A percentile compares a stretch with the other conserved stretches of the same genome.
phyloP scores from a whole-genome alignment of 768 basidiomycete species.

The Podaxis pistillaris region DNA sequence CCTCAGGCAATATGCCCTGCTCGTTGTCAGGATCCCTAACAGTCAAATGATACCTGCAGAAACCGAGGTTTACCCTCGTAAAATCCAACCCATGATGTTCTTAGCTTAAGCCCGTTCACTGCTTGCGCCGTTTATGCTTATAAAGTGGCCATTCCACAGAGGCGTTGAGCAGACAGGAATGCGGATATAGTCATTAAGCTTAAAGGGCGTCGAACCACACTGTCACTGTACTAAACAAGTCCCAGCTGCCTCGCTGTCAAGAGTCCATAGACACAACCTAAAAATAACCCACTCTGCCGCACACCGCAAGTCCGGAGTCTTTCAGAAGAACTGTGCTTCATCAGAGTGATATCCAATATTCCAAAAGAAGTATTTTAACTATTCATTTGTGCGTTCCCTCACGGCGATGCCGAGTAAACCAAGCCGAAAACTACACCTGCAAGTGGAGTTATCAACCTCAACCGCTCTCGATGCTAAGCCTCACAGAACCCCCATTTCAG shows the following conservation, averaged over 20 bases:
- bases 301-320: neutral
- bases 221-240: too few species aligned
- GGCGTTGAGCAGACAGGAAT: neutral
- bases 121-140: too few species aligned
- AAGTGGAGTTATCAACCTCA: neutral
- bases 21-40: neutral
- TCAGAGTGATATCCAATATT: neutral
- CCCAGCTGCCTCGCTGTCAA: too few species aligned
- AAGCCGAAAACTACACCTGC: neutral
- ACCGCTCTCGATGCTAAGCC: neutral
- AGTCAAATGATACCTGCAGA: neutral
- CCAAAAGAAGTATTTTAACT: neutral
- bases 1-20: neutral
- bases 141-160: neutral
- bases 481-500: neutral
- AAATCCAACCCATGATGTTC: neutral
- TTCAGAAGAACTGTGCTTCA: neutral
- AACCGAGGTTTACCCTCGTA: neutral
- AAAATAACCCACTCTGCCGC: neutral
- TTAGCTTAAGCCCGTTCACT: too few species aligned
- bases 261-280: neutral
- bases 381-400: neutral
- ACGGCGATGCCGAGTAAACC: neutral
- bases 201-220: too few species aligned
- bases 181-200: too few species aligned